Evolutionary conservation across 2,329 filamentous ascomycete genomes (phyloP), one percentile per base, ranked within the genome.

Genomic region (Aspergillus cejpii): DNA sequence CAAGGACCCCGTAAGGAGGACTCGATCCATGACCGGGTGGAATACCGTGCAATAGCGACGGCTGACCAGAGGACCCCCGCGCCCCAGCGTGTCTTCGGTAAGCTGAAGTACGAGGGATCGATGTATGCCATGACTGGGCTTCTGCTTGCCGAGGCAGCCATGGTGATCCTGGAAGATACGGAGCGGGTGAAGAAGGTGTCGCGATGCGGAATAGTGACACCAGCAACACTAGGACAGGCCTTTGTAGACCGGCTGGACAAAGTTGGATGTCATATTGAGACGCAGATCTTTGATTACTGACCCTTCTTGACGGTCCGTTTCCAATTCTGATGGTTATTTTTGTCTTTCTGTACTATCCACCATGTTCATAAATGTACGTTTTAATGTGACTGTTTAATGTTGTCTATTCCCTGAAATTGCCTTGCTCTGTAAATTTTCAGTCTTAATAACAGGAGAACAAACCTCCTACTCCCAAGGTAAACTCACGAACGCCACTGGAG

Each of bases 131-230:
- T 74, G 29, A 74, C 72, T 0, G 71, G 67, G 1, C 19, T 73
- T 37, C 52, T 72, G 26, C 46, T 73, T 31, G 64, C 67, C 3
- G 70, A 73, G 50, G 70, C 70, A 5, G 72, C 71, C 0, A 68
- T 72, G 63, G 62, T 68, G 7, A 59, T 74, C 27, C 52, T 74
- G 37, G 55, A 63, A 15, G 60, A 68, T n/a, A 68, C 72, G 47
- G 61, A 69, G 28, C 61, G 66, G 34, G 58, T 72, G 15, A 67
- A 60, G 45, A 64, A 64, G 43, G 60, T 64, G 20, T 64, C 72
- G 15, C 62, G 69, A 2, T 66, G 69, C 15, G 74, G 74, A 3
- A 65, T 76, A 34, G 61, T 76, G 14, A 77, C 74, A 1, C 64
- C 74, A 15, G 70, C 72, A 15, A 69, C 62, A 24, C 44, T 77